Base-by-base conservation (phyloP, 2,329 filamentous ascomycete species). In the Aciculosporium take region DNA sequence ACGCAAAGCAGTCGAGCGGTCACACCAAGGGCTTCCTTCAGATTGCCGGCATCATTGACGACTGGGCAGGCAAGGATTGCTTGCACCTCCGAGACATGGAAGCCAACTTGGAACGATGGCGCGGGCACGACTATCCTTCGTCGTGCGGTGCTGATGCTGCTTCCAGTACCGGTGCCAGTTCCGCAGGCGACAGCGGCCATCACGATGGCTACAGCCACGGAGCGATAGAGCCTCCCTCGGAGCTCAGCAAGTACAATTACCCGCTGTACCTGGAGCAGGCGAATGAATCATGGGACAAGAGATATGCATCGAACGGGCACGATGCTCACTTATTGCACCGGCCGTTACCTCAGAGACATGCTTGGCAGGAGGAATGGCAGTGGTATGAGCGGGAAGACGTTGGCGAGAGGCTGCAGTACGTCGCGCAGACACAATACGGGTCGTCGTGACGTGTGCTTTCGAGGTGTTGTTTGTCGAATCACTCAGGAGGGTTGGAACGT, bases 41-140 rank as follows among this genome's bases (percentile, higher is more conserved):
- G 35, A 79, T 81, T 46, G 76, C 75, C 23, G 60, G 59, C 21
- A 57, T 72, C n/a, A 76, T 81, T 41, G 75, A 80, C 48, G 56
- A 62, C 23, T 81, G 76, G 76, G 71, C 73, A 21, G 73, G 75
- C 1, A 61, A 62, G 12, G 69, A 69, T 9, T 66, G 67, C 25
- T 56, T 80, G 31, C 66, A 69, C 34, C 61, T 80, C 23, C 64
- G 67, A 46, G 71, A 76, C 45, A 74, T 79, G 63, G 74, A 78
- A 50, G 76, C 75, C 2, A 72, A 80, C 46, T 59, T 80, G 25
- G 68, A 72, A 43, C 57, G 69, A 44, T 79, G 77, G 51, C 61
- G 60, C 18, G 57, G 57, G 12, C 49, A 53, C 3, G 48, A 54
- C 15, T 43, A 41, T 24, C 20, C 40, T 7, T 12, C 17, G 8